Conservation (phyloP, 306 rosid species). For the Sphenostylis stenocarpa region DNA sequence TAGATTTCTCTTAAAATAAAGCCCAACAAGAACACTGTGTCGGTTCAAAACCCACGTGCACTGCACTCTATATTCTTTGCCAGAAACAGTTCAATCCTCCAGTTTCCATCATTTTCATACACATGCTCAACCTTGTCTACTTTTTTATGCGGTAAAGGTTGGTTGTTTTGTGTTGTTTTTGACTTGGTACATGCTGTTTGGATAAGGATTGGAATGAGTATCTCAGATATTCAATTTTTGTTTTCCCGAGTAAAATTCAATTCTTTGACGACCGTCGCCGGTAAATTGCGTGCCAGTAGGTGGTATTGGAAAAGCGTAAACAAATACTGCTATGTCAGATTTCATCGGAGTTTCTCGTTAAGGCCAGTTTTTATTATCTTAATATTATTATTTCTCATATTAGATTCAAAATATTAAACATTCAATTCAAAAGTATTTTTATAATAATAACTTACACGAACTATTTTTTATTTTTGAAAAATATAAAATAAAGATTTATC, state of each 20-base stretch:
- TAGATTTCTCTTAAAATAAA: neutral
- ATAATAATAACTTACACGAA: too few species aligned
- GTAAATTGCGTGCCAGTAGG: neutral
- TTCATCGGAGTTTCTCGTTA: too few species aligned
- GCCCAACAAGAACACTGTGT: neutral
- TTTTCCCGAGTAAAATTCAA: neutral
- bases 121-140: neutral
- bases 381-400: too few species aligned
- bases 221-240: neutral
- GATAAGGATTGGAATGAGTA: slow-evolving; percentile 36
- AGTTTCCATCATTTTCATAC: neutral
- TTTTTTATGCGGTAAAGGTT: neutral
- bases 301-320: neutral
- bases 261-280: neutral
- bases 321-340: too few species aligned
- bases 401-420: too few species aligned
- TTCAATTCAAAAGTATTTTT: too few species aligned
- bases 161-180: slow-evolving; percentile 11
- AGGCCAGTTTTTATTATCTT: too few species aligned
- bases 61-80: slow-evolving; percentile 14
- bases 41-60: slow-evolving; percentile 46
- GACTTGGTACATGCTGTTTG: slow-evolving; percentile 1
- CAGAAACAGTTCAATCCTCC: neutral
- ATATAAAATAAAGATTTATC: too few species aligned
- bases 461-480: too few species aligned